phyloP scores from a whole-genome alignment of 1,139 yeast genomes.

The Hanseniaspora gamundiae region DNA sequence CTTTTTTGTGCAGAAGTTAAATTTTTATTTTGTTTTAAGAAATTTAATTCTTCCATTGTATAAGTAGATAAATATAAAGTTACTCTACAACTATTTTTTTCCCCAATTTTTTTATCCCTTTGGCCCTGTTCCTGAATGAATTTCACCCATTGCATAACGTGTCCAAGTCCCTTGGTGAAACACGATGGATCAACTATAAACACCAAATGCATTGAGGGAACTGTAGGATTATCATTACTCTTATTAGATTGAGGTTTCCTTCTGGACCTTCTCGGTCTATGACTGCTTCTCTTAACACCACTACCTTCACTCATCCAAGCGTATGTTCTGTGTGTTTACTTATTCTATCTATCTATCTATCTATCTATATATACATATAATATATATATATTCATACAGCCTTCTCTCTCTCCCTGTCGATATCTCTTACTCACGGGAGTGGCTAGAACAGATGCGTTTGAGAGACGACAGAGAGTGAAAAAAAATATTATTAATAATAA shows the following conservation, averaged over 20 bases:
- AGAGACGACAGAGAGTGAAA: no score
- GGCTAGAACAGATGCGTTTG: no score
- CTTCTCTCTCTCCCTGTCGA: no score
- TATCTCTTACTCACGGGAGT: no score
- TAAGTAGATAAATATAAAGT: background rate
- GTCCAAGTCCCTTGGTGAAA: background rate
- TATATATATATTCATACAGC: no score
- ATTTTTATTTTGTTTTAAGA: background rate
- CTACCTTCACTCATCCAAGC: no score
- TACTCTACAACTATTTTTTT: background rate
- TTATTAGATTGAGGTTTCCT: background rate
- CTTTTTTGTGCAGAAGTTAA: background rate
- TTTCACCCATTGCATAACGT: conserved; percentile 1
- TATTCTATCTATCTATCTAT: no score
- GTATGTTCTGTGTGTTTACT: no score
- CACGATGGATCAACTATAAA: conserved; percentile 1
- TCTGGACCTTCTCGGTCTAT: background rate
- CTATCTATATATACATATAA: no score
- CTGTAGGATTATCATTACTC: background rate
- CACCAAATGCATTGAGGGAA: background rate
- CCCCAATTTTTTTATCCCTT: background rate
- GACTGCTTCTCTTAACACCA: no score
- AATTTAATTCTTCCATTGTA: conserved; percentile 1
- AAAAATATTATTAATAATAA: no score
- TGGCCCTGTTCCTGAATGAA: background rate